phyloP scores from a whole-genome alignment of 371 early-diverging fungal species.

The Dichotomocladium elegans region DNA sequence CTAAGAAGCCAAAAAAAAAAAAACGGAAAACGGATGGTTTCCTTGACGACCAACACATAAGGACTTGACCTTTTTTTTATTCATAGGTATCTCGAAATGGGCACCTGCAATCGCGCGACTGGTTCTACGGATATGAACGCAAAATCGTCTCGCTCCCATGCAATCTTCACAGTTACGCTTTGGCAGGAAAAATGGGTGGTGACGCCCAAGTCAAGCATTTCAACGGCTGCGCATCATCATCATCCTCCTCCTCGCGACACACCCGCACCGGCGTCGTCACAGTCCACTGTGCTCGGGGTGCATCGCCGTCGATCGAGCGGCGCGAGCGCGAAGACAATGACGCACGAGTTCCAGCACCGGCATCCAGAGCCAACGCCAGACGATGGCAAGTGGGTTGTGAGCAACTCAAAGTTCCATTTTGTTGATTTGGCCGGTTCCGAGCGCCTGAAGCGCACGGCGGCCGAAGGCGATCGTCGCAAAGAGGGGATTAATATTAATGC shows the following conservation, averaged over 20 bases:
- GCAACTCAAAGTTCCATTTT: slow-evolving; percentile 91
- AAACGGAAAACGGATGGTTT: background rate
- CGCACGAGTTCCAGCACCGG: slow-evolving; percentile 19
- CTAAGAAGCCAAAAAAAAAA: background rate
- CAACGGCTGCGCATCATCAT: background rate
- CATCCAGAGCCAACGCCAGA: slow-evolving; percentile 1
- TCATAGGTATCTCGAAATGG: slow-evolving; percentile 63
- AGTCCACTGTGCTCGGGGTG: slow-evolving; percentile 12
- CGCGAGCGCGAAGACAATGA: slow-evolving; percentile 32
- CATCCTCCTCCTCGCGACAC: slow-evolving; percentile 4
- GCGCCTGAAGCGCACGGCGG: slow-evolving; percentile 92
- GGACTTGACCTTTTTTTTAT: background rate
- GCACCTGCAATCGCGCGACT: slow-evolving; percentile 87
- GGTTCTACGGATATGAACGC: slow-evolving; percentile 97
- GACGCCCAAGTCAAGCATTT: slow-evolving; percentile 2
- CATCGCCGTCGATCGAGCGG: slow-evolving; percentile 20
- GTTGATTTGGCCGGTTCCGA: slow-evolving; percentile 99
- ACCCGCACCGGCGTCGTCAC: slow-evolving; percentile 13
- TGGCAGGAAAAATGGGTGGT: slow-evolving; percentile 61
- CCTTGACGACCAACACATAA: no score
- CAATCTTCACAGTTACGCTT: slow-evolving; percentile 93
- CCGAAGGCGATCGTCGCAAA: slow-evolving; percentile 90
- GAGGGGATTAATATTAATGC: slow-evolving; percentile 99
- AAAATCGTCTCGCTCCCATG: slow-evolving; percentile 95
- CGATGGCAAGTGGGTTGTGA: slow-evolving; percentile 42